Evolutionary conservation across 805 yeast species (phyloP).

Genomic region (Suhomyces canberraensis): DNA sequence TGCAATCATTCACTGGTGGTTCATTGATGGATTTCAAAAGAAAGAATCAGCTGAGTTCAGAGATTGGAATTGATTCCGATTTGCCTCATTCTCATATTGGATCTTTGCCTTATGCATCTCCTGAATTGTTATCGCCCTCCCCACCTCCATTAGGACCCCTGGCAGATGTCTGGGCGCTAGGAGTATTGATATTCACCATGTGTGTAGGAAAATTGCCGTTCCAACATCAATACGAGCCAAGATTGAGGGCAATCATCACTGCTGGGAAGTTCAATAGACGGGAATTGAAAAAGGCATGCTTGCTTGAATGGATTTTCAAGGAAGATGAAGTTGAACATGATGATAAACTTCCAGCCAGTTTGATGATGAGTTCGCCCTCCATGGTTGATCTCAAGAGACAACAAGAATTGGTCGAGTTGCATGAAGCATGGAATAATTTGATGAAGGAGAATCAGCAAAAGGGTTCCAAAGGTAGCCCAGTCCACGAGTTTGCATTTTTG

Average conservation of each 20-base stretch:
- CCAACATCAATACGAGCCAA: conserved; percentile 78
- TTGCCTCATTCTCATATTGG: conserved; percentile 75
- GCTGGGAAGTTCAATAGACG: conserved; percentile 59
- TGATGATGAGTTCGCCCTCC: conserved; percentile 11
- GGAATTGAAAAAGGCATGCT: conserved; percentile 42
- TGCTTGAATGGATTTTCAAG: conserved; percentile 25
- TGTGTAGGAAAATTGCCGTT: conserved; percentile 75
- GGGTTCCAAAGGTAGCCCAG: neutral
- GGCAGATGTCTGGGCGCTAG: conserved; percentile 91
- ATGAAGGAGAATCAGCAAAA: conserved; percentile 7
- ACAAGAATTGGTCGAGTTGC: conserved; percentile 14
- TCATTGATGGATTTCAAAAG: conserved; percentile 8
- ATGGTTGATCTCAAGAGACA: conserved; percentile 16
- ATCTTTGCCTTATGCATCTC: conserved; percentile 89
- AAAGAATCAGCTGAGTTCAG: neutral
- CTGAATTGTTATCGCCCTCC: conserved; percentile 67
- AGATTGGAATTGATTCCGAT: conserved; percentile 31
- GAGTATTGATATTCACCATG: conserved; percentile 73
- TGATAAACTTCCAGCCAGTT: conserved; percentile 1
- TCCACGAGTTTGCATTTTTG: conserved; percentile 24
- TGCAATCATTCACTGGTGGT: conserved; percentile 13
- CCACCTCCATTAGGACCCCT: conserved; percentile 62
- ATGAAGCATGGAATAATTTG: conserved; percentile 18
- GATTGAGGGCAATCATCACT: conserved; percentile 67
- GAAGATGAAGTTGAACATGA: conserved; percentile 5